These are phyloP conservation scores for Caloboletus inedulis DNA, from an alignment of 1,284 basidiomycete genomes.

Conservation along the genomic window DNA sequence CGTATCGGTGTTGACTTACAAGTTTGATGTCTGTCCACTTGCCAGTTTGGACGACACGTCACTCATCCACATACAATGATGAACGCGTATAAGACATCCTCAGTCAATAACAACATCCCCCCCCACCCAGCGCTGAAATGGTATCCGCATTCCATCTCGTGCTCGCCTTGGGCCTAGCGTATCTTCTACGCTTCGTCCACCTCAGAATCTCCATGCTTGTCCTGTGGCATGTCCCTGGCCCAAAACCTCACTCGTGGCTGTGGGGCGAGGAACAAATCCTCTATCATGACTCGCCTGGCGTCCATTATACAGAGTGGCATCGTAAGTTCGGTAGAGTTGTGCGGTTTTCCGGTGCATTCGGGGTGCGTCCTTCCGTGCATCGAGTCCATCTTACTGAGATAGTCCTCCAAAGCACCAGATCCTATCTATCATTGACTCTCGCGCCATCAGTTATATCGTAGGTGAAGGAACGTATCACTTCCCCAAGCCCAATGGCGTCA, in stretches of 20 bases:
- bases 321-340: constrained; percentile 49
- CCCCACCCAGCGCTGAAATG: constrained; percentile 13
- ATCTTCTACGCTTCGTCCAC: constrained; percentile 19
- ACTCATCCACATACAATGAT: background rate
- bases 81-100: constrained; percentile 12
- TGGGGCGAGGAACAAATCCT: constrained; percentile 60
- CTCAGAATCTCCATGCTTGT: constrained; percentile 28
- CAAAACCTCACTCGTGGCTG: constrained; percentile 42
- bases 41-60: constrained; percentile 15
- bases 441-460: constrained; percentile 51
- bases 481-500: constrained; percentile 56
- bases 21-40: constrained; percentile 5
- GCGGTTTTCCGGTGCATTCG: constrained; percentile 51
- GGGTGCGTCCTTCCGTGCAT: constrained; percentile 34
- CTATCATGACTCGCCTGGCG: constrained; percentile 47
- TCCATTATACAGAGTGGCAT: constrained; percentile 50
- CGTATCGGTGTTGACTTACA: constrained; percentile 11
- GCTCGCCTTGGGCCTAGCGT: constrained; percentile 16
- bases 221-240: constrained; percentile 47
- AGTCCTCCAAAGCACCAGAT: constrained; percentile 44
- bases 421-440: constrained; percentile 51
- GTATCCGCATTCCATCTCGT: constrained; percentile 8
- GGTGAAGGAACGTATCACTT: constrained; percentile 51
- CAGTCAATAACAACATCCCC: background rate
- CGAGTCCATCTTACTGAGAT: constrained; percentile 6